phyloP scores from a whole-genome alignment of 805 yeast genomes.

The Barnettozyma pratensis region DNA sequence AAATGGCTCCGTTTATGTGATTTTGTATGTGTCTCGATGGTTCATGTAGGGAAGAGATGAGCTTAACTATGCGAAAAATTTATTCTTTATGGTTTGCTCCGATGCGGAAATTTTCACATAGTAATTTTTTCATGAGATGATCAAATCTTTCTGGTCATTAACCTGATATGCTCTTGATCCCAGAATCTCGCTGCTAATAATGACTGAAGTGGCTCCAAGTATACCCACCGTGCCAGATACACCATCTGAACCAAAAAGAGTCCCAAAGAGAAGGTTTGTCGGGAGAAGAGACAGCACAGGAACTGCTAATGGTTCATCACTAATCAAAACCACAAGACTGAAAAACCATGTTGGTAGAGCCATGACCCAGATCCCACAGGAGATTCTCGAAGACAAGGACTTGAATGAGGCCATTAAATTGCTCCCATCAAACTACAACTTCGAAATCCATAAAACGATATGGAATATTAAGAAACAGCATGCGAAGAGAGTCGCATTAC shows the following conservation, averaged over 20 bases:
- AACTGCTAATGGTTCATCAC: slow-evolving; percentile 16
- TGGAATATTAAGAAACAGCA: slow-evolving; percentile 79
- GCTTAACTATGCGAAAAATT: not conserved
- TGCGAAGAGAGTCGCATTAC: slow-evolving; percentile 85
- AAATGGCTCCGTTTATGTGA: not conserved
- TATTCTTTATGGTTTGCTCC: not conserved
- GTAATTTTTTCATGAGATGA: slow-evolving; percentile 1
- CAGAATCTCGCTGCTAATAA: not conserved
- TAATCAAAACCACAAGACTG: slow-evolving; percentile 23
- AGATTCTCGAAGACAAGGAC: slow-evolving; percentile 72
- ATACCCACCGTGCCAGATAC: not conserved
- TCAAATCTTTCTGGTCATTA: not conserved
- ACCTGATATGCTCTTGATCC: not conserved
- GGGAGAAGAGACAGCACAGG: slow-evolving; percentile 36
- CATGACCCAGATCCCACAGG: slow-evolving; percentile 83
- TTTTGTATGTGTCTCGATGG: not conserved
- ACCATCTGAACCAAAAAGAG: slow-evolving; percentile 11
- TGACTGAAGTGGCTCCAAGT: not conserved
- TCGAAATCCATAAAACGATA: slow-evolving; percentile 91
- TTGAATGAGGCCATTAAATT: slow-evolving; percentile 78
- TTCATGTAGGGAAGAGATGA: not conserved
- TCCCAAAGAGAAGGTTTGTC: slow-evolving; percentile 54
- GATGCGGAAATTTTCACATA: not conserved
- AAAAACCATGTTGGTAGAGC: slow-evolving; percentile 47
- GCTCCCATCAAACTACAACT: slow-evolving; percentile 87